These are phyloP conservation scores for Diophrys sp. DNA, from an alignment of 73 alveolate genomes.

Conservation along the genomic window DNA sequence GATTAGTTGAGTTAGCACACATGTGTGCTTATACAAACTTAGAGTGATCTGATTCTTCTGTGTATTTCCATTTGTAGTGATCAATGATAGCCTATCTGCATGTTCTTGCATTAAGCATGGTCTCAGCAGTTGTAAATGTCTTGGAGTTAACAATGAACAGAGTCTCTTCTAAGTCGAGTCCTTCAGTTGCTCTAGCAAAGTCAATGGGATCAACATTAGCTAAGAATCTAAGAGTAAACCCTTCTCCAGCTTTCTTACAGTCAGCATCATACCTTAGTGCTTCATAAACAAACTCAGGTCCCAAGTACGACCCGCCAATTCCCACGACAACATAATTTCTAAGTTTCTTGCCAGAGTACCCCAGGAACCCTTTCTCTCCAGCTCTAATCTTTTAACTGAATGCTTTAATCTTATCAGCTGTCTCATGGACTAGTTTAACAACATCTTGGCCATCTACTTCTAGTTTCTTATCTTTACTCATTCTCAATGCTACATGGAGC, in stretches of 20 bases:
- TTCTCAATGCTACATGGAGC: conserved; percentile 85
- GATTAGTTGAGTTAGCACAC: conserved; percentile 87
- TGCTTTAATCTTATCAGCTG: conserved; percentile 66
- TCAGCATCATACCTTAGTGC: conserved; percentile 64
- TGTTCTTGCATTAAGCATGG: conserved; percentile 94
- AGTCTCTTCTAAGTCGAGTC: conserved; percentile 85
- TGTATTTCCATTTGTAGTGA: conserved; percentile 52
- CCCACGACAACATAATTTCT: conserved; percentile 77
- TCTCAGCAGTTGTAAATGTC: conserved; percentile 98
- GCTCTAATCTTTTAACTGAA: conserved; percentile 66
- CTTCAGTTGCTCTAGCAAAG: conserved; percentile 81
- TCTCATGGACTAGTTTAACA: conserved; percentile 71
- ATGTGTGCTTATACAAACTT: conserved; percentile 65
- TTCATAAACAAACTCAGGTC: conserved; percentile 87
- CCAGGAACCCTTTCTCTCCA: conserved; percentile 64
- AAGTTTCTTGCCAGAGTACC: conserved; percentile 75
- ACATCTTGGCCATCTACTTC: conserved; percentile 73
- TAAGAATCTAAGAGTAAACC: conserved; percentile 79
- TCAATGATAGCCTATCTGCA: conserved; percentile 68
- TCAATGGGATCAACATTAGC: conserved; percentile 99
- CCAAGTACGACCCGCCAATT: conserved; percentile 93
- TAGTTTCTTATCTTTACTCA: conserved; percentile 53
- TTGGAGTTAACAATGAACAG: conserved; percentile 85
- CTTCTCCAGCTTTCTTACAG: conserved; percentile 47
- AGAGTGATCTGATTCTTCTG: conserved; percentile 37